phyloP scores from a whole-genome alignment of 2,329 filamentous ascomycete species.

The Penicillium psychrosexuale region DNA sequence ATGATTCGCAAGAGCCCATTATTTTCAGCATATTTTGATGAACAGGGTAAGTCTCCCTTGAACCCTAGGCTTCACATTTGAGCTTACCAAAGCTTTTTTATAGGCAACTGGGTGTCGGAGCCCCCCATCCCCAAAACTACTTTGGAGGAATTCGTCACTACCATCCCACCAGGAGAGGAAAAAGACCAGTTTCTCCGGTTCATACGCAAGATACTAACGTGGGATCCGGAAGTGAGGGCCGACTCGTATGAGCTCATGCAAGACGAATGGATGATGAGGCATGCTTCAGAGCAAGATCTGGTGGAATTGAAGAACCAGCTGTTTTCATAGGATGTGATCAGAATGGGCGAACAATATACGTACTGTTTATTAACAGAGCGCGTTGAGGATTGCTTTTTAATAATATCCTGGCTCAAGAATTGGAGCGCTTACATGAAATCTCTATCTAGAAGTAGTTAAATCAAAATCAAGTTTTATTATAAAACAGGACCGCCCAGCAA shows the following conservation, averaged over 20 bases:
- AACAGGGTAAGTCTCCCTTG: neutral
- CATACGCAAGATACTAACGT: slow-evolving; percentile 1
- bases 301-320: neutral
- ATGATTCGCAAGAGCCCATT: neutral
- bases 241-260: neutral
- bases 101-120: slow-evolving; percentile 2
- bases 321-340: neutral
- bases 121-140: neutral
- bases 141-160: slow-evolving; percentile 3
- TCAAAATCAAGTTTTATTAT: too few species aligned
- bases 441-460: too few species aligned
- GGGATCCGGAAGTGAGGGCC: slow-evolving; percentile 3
- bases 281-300: neutral
- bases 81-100: neutral
- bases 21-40: neutral
- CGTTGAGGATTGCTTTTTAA: too few species aligned
- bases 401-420: too few species aligned
- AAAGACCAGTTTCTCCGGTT: slow-evolving; percentile 2
- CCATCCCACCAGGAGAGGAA: slow-evolving; percentile 1
- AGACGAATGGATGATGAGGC: neutral
- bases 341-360: too few species aligned
- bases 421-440: too few species aligned
- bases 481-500: too few species aligned
- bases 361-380: too few species aligned
- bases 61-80: too few species aligned